phyloP scores from a whole-genome alignment of 1,284 basidiomycete species.

The Taiwanofungus camphoratus region DNA sequence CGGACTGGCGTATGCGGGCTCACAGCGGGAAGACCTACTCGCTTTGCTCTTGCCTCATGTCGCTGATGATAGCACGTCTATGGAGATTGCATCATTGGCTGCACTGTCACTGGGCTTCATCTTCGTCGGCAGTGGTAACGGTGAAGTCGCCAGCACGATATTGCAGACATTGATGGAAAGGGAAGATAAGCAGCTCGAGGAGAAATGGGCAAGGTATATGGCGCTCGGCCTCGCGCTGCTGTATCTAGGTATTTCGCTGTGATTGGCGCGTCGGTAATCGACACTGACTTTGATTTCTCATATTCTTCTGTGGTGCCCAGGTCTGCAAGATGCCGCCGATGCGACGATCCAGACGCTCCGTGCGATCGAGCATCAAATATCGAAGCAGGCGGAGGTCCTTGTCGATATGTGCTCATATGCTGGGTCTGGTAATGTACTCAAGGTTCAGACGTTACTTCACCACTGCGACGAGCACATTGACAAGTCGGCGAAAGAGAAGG shows the following conservation, averaged over 20 bases:
- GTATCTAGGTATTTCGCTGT: slow-evolving; percentile 68
- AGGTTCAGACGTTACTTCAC: slow-evolving; percentile 91
- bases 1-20: slow-evolving; percentile 92
- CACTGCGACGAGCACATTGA: slow-evolving; percentile 90
- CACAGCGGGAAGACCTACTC: slow-evolving; percentile 86
- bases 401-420: slow-evolving; percentile 95
- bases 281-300: background rate
- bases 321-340: slow-evolving; percentile 88
- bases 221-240: slow-evolving; percentile 86
- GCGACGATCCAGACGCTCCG: slow-evolving; percentile 95
- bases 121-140: slow-evolving; percentile 93
- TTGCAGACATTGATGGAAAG: slow-evolving; percentile 92
- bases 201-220: slow-evolving; percentile 95
- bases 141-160: slow-evolving; percentile 88
- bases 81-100: slow-evolving; percentile 87
- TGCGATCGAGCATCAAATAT: slow-evolving; percentile 90
- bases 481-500: slow-evolving; percentile 48
- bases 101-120: slow-evolving; percentile 92
- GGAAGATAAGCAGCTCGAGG: slow-evolving; percentile 70
- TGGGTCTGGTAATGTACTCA: slow-evolving; percentile 93
- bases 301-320: slow-evolving; percentile 33
- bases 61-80: slow-evolving; percentile 76
- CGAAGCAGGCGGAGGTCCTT: slow-evolving; percentile 87
- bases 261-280: background rate
- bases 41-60: slow-evolving; percentile 74